These are phyloP conservation scores for Quercus robur DNA, from an alignment of 306 rosid species.

Conservation along the genomic window DNA sequence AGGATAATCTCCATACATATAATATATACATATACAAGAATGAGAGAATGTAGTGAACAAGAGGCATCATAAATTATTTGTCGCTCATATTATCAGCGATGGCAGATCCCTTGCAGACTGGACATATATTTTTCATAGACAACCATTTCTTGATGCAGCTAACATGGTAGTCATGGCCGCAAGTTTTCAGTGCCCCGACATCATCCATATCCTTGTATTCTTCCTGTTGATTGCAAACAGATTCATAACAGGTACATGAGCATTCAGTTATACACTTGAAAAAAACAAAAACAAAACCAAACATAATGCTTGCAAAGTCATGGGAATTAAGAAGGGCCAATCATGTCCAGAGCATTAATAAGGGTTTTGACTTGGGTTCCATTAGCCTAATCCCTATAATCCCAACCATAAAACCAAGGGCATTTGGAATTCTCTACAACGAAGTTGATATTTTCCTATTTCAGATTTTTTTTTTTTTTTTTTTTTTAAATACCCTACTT, in stretches of 20 bases:
- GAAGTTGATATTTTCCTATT: neutral
- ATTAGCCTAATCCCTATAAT: neutral
- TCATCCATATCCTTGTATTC: conserved; percentile 83
- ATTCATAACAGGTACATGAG: neutral
- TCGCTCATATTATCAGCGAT: conserved; percentile 45
- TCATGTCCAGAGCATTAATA: neutral
- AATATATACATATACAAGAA: conserved; percentile 37
- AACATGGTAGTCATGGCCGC: conserved; percentile 84
- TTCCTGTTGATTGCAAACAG: conserved; percentile 47
- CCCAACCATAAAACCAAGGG: neutral
- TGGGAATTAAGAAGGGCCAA: neutral
- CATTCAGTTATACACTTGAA: neutral
- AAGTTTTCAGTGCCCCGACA: conserved; percentile 62
- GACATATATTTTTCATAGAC: conserved; percentile 71
- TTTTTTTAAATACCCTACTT: neutral
- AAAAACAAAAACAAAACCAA: neutral
- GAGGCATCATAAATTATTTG: conserved; percentile 30
- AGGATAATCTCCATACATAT: conserved; percentile 35
- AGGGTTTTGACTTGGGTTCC: neutral
- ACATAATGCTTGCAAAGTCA: neutral
- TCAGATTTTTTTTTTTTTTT: neutral
- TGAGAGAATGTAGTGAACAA: conserved; percentile 13
- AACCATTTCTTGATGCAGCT: conserved; percentile 83
- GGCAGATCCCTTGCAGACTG: conserved; percentile 70
- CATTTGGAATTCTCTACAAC: neutral